Evolutionary conservation across 2,329 filamentous ascomycete species (phyloP).

Genomic region (Aureobasidium lini): DNA sequence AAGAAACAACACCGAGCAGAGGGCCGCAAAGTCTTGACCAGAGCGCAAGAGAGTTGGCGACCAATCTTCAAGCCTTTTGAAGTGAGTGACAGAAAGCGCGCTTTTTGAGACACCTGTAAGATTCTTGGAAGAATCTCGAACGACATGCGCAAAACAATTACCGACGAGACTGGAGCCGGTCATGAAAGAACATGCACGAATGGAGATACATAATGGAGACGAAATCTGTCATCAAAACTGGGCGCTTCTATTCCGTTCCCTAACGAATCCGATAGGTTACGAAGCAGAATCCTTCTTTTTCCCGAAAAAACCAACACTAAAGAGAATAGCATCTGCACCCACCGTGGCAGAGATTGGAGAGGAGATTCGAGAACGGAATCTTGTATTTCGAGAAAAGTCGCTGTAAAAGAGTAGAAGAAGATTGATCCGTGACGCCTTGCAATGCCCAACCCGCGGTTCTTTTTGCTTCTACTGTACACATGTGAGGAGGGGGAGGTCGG

Average conservation of each 20-base stretch:
- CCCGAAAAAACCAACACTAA: neutral
- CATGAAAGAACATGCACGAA: neutral
- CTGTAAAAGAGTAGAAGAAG: constrained; percentile 2
- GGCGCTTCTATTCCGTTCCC: neutral
- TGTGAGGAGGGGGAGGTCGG: constrained; percentile 1
- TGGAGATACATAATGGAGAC: neutral
- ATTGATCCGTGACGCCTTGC: constrained; percentile 13
- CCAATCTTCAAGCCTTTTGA: too few relatives aligned
- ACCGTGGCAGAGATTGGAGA: neutral
- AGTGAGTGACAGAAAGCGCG: too few relatives aligned
- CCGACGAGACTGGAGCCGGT: too few relatives aligned
- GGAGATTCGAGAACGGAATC: neutral
- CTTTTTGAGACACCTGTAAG: too few relatives aligned
- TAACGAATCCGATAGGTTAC: neutral
- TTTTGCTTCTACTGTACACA: constrained; percentile 12
- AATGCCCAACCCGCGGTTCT: constrained; percentile 10
- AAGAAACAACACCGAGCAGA: too few relatives aligned
- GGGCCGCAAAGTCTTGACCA: too few relatives aligned
- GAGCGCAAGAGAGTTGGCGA: too few relatives aligned
- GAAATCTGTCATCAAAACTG: neutral
- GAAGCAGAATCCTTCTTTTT: neutral
- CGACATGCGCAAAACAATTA: neutral
- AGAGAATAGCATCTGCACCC: neutral
- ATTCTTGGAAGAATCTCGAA: neutral
- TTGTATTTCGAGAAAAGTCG: constrained; percentile 5